Percentiles rank a stretch among this genome's conserved stretches.
These are phyloP conservation scores for Suillus weaverae DNA, from an alignment of 768 basidiomycete species.

Conservation along the genomic window DNA sequence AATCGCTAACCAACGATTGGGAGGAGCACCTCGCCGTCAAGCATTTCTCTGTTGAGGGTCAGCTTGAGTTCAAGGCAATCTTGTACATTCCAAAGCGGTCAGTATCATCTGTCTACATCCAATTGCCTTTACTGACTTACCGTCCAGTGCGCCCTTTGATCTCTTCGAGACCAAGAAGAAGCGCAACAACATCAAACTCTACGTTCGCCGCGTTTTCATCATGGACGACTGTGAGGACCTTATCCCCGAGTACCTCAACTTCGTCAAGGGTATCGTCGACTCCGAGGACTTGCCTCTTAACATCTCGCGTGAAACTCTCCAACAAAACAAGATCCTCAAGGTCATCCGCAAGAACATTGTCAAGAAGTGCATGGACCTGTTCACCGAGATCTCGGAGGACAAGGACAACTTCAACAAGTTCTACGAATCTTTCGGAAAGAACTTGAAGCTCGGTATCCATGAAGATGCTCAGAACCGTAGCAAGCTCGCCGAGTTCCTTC, in stretches of 20 bases:
- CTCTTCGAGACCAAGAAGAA: conserved; percentile 99
- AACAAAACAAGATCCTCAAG: conserved; percentile 99
- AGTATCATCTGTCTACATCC: conserved; percentile 20
- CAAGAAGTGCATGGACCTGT: conserved; percentile 94
- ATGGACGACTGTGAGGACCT: conserved; percentile 99
- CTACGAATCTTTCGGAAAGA: conserved; percentile 98
- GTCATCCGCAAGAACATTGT: conserved; percentile 99
- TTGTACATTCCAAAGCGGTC: conserved; percentile 96
- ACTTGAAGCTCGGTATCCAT: conserved; percentile 99
- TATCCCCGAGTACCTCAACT: conserved; percentile 99
- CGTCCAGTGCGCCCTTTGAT: conserved; percentile 88
- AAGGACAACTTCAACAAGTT: conserved; percentile 98
- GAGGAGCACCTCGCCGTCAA: conserved; percentile 99
- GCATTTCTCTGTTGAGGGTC: conserved; percentile 99
- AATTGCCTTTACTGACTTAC: conserved; percentile 9
- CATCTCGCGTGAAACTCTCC: conserved; percentile 99
- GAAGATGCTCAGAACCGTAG: conserved; percentile 98
- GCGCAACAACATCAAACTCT: conserved; percentile 99
- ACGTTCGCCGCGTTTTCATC: conserved; percentile 99
- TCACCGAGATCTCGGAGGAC: conserved; percentile 97
- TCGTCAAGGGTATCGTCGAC: conserved; percentile 99
- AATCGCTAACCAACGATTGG: conserved; percentile 99
- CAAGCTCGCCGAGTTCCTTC: conserved; percentile 99
- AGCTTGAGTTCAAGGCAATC: conserved; percentile 99
- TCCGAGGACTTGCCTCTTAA: conserved; percentile 99